Base-by-base conservation (phyloP, 208 protist genomes). In the Leishmania aethiopica region DNA sequence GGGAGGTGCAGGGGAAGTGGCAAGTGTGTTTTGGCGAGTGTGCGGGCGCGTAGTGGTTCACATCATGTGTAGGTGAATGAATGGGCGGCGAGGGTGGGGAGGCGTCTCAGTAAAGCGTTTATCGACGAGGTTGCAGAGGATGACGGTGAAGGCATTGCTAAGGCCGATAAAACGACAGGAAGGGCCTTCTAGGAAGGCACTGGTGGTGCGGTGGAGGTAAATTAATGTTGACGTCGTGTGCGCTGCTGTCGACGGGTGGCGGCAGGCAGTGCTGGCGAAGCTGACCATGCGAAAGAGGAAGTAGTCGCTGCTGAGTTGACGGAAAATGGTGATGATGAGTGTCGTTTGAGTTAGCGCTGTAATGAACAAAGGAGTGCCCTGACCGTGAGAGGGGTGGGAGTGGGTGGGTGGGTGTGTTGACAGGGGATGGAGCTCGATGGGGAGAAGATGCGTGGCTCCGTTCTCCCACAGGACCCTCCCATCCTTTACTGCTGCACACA, bases 31-130 rank as follows among this genome's bases (percentile, higher is more conserved):
- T 28, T 28, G 17, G 5, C 3, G 17, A 0, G 0, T 1, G 19
- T 59, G 17, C 5, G 53, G 6, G 17, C 4, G 53, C 45, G 83
- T 69, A 64, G 71, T 82, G 75, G 51, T 66, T 22, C 73, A 73
- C 79, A 78, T 83, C 75, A 83, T 83, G 82, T 66, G 76, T 25
- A 74, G 57, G 62, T 59, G 76, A n/a, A 51, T 59, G 76, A n/a
- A 51, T 45, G 49, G 22, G 62, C 0, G 10, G 75, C 17, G 75
- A 19, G n/a, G 35, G 2, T 53, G 15, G 49, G 6, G 11, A 15
- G 25, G 47, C 2, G 47, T 47, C 45, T 10, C 45, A 13, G 45
- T 47, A 47, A 47, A 13, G 45, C 7, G 45, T 0, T 13, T 47
- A 47, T 47, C 8, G 45, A 1, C 10, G 8, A 47, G 0, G 6